Conservation (phyloP, 805 yeast genomes). For the Starmerella stigmatis region DNA sequence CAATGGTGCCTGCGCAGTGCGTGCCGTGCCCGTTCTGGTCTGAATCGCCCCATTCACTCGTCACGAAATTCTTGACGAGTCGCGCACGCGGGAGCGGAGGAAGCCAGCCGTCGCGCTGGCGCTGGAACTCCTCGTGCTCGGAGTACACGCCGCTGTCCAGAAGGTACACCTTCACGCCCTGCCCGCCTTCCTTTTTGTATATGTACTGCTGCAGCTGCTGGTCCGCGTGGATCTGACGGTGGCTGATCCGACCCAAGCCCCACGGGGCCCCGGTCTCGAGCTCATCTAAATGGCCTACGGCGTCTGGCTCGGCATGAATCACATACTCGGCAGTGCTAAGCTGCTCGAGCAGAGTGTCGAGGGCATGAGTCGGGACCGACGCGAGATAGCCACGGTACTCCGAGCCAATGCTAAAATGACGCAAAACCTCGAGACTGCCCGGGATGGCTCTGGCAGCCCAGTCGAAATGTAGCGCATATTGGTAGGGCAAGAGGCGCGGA, state of each 20-base stretch:
- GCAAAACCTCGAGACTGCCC: background rate
- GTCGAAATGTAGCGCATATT: background rate
- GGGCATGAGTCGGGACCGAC: background rate
- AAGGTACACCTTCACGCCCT: slow-evolving; percentile 58
- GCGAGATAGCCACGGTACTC: background rate
- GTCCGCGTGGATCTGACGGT: slow-evolving; percentile 18
- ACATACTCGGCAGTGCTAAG: background rate
- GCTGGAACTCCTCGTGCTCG: slow-evolving; percentile 36
- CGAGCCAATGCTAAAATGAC: background rate
- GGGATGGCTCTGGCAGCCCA: background rate
- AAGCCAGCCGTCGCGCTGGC: slow-evolving; percentile 22
- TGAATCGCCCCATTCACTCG: slow-evolving; percentile 38
- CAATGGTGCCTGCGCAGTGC: slow-evolving; percentile 84
- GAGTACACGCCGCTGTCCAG: slow-evolving; percentile 63
- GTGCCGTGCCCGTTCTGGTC: slow-evolving; percentile 85
- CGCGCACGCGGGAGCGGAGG: slow-evolving; percentile 30
- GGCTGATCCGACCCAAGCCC: slow-evolving; percentile 30
- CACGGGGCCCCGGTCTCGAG: slow-evolving; percentile 38
- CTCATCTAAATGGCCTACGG: background rate
- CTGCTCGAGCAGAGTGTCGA: background rate
- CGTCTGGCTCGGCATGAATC: background rate
- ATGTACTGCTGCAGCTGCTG: slow-evolving; percentile 35
- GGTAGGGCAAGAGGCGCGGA: background rate
- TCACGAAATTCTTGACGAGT: slow-evolving; percentile 37
- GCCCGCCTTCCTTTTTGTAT: slow-evolving; percentile 37